These are phyloP conservation scores for Aechmea fasciata DNA, from an alignment of 176 grass and related monocot genomes.

Conservation along the genomic window DNA sequence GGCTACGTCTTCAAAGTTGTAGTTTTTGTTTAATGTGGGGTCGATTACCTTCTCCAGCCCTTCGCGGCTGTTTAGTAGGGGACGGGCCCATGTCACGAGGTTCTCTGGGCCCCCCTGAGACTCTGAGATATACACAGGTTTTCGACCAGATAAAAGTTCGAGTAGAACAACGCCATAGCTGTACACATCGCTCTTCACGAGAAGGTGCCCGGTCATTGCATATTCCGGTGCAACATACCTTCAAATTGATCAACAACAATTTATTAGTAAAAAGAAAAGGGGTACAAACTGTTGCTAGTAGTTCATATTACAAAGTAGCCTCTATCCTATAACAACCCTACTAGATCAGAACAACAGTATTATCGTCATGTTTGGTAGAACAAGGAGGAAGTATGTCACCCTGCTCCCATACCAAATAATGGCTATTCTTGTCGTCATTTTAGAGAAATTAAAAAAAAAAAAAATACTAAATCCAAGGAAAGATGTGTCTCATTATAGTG, in stretches of 20 bases:
- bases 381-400: too few relatives aligned
- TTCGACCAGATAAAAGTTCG: constrained; percentile 22
- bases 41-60: constrained; percentile 7
- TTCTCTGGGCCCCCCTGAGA: constrained; percentile 7
- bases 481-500: too few relatives aligned
- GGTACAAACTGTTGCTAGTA: not conserved
- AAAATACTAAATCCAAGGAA: too few relatives aligned
- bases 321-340: too few relatives aligned
- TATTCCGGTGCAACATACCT: constrained; percentile 27
- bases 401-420: too few relatives aligned
- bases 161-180: constrained; percentile 24
- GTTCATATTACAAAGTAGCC: not conserved
- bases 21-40: constrained; percentile 2
- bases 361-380: too few relatives aligned
- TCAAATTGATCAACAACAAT: not conserved
- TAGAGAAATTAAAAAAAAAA: too few relatives aligned
- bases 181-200: constrained; percentile 26
- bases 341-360: too few relatives aligned
- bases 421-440: too few relatives aligned
- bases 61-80: constrained; percentile 9
- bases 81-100: constrained; percentile 24
- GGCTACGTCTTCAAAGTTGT: constrained; percentile 2
- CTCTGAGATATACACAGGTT: constrained; percentile 14
- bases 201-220: constrained; percentile 25
- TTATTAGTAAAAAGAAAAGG: not conserved